phyloP scores from a whole-genome alignment of 2,329 filamentous ascomycete species.

The Fusarium equiseti region DNA sequence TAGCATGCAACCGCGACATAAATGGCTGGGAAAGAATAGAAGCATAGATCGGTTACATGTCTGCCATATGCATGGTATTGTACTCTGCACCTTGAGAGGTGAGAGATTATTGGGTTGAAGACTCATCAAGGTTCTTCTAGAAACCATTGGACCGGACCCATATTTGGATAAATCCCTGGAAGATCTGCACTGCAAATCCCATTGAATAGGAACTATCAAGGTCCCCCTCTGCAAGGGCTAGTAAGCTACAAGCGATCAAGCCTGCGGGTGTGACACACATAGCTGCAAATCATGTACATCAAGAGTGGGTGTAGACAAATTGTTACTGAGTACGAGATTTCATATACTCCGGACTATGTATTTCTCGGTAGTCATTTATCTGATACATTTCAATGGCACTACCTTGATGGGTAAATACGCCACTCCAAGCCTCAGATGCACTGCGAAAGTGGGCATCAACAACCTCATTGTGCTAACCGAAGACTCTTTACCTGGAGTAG shows the following conservation, averaged over 20 bases:
- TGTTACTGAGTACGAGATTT: background rate
- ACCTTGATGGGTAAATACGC: slow-evolving; percentile 30
- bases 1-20: background rate
- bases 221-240: slow-evolving; percentile 1
- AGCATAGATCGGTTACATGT: no score
- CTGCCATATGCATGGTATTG: background rate
- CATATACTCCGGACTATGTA: no score
- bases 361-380: background rate
- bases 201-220: slow-evolving; percentile 21
- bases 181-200: slow-evolving; percentile 3
- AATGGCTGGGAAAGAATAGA: background rate
- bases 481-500: accelerated
- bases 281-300: background rate
- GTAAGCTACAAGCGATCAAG: background rate
- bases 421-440: background rate
- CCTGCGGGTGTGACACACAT: background rate
- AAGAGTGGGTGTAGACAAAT: no score
- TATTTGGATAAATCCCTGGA: background rate
- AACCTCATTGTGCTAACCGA: background rate
- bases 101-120: background rate
- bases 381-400: background rate
- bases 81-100: no score
- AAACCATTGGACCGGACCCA: background rate
- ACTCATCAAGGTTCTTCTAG: slow-evolving; percentile 24
- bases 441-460: background rate